Base-by-base conservation (phyloP, 2,329 filamentous ascomycete genomes). In the Emericellopsis atlantica region DNA sequence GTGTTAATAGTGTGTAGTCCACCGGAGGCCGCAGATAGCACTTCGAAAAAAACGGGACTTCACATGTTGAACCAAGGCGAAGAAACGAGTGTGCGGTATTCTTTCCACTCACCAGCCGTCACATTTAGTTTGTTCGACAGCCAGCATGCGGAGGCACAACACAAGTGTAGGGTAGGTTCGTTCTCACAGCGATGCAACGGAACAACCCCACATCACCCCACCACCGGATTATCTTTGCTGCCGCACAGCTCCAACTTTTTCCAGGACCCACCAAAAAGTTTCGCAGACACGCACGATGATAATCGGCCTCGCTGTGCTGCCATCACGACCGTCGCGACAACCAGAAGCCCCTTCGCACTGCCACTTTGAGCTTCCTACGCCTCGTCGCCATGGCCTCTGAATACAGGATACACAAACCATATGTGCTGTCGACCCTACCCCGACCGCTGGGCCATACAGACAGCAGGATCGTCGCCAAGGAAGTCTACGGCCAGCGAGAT, bases 371-470 rank as follows among this genome's bases (percentile, higher is more conserved):
- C 18, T 3, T 7, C 22, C 36, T 32, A 9, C 9, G 32, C 32
- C 9, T 18, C 33, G 37, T 52, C 47, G 49, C 49, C 24, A 79
- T 79, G 74, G 66, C 73, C 48, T 70, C 72, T 36, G 71, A 73
- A 47, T 76, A 79, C 51, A 71, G 73, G 46, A 70, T 81, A 42
- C 74, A 80, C 54, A 70, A 70, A 60, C 77, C 78, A n/a, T 79
- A 76, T 52, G 69, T 79, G 44, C 62, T 82, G 46, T 72, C 76
- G 29, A 62, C 72, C 8, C 61, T 82, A 36, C 76, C 78, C 10
- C 62, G 68, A 34, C 75, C 76, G 3, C 64, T 80, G 39, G 72
- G 77, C 46, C 65, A 60, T 42, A 64, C 58, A 35, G 64, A 58
- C 48, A 69, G 64, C 42, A 65, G 61, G 43, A 78, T 74, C 55